Percentiles rank a stretch among this genome's conserved stretches.
phyloP scores from a whole-genome alignment of 768 basidiomycete genomes.

The Tephrocybe sp. region DNA sequence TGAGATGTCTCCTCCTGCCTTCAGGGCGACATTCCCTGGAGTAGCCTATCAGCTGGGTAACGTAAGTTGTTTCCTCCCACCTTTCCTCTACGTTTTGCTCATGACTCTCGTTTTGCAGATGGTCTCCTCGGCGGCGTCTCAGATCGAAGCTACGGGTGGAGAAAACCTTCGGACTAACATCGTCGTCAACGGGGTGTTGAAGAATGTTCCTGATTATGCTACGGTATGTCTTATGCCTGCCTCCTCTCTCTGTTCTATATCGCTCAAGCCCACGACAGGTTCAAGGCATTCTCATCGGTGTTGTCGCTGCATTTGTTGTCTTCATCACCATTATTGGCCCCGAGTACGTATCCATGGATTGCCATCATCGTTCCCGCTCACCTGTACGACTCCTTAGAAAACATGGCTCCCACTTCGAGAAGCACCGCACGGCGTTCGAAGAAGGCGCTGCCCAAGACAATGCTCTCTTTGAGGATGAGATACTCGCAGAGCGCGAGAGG shows the following conservation, averaged over 20 bases:
- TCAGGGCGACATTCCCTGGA: conserved; percentile 86
- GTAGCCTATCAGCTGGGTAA: conserved; percentile 85
- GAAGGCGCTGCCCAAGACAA: conserved; percentile 62
- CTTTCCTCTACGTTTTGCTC: conserved; percentile 1
- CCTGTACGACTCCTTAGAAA: conserved; percentile 38
- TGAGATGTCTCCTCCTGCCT: conserved; percentile 86
- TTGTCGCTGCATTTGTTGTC: conserved; percentile 75
- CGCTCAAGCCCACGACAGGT: conserved; percentile 38
- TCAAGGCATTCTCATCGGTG: conserved; percentile 87
- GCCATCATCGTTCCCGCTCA: background rate
- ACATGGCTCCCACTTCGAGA: conserved; percentile 82
- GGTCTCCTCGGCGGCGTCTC: conserved; percentile 72
- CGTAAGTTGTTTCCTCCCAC: conserved; percentile 29
- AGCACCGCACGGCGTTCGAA: conserved; percentile 77
- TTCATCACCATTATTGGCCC: conserved; percentile 78
- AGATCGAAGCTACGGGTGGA: conserved; percentile 79
- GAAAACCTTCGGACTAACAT: conserved; percentile 53
- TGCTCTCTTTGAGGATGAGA: conserved; percentile 27
- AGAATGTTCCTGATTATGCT: conserved; percentile 63
- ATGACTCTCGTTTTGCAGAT: conserved; percentile 31
- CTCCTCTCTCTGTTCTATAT: conserved; percentile 1
- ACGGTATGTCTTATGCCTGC: conserved; percentile 27
- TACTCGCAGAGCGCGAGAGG: too few species aligned
- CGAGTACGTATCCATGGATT: conserved; percentile 43
- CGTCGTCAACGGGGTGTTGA: conserved; percentile 38